These are phyloP conservation scores for Acacia pycnantha DNA, from an alignment of 331 rosid species.

Conservation along the genomic window DNA sequence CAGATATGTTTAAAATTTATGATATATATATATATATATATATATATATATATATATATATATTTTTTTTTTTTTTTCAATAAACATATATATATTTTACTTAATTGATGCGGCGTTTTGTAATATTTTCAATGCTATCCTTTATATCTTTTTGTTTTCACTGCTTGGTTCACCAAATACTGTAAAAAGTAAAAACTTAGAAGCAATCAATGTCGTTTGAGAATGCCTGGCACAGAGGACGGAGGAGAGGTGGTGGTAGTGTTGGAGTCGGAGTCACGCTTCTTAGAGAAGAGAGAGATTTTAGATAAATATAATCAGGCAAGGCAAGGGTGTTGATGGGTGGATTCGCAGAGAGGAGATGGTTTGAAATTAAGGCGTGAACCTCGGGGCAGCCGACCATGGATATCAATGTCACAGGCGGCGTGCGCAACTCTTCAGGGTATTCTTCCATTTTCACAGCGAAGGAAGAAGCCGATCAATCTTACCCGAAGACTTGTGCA, in stretches of 20 bases:
- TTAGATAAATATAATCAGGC: conserved; percentile 75
- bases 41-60: too few relatives aligned
- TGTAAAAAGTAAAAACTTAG: too few relatives aligned
- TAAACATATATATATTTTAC: too few relatives aligned
- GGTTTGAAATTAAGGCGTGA: conserved; percentile 55
- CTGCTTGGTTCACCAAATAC: too few relatives aligned
- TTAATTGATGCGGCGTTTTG: too few relatives aligned
- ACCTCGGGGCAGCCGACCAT: conserved; percentile 75
- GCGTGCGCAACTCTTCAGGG: conserved; percentile 86
- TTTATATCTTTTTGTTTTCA: too few relatives aligned
- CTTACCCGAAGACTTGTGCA: background rate
- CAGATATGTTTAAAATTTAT: too few relatives aligned
- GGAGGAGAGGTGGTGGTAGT: conserved; percentile 3
- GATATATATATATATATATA: too few relatives aligned
- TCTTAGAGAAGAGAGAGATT: conserved; percentile 52
- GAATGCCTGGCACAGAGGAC: conserved; percentile 37
- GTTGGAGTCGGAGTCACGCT: conserved; percentile 30
- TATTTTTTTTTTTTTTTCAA: too few relatives aligned
- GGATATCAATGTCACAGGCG: conserved; percentile 73
- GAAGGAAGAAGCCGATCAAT: background rate
- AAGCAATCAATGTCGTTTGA: conserved; percentile 46
- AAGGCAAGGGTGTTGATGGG: conserved; percentile 90
- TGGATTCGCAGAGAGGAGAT: conserved; percentile 68
- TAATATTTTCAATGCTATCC: too few relatives aligned
- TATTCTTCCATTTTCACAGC: conserved; percentile 62